Base-by-base conservation (phyloP, 1,284 basidiomycete genomes). In the Athelia psychrophila region DNA sequence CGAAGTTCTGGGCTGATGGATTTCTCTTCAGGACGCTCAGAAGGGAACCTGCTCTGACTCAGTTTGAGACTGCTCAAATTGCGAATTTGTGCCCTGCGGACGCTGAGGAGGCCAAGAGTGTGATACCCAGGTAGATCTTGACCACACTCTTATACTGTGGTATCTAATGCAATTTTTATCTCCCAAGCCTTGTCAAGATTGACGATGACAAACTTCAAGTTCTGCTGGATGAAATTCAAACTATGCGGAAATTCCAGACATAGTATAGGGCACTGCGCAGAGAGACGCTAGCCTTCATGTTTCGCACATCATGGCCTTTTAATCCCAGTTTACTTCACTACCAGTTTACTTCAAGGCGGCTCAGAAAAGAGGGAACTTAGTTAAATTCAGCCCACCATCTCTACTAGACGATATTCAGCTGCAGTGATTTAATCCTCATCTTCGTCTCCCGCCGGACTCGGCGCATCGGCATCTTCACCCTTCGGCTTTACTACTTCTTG, bases 11-110 rank as follows among this genome's bases (percentile, higher is more conserved):
- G 27, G 27, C 38, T 42, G n/a, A 22, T n/a, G n/a, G n/a, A 22
- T 46, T 46, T 15, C 44, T 36, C n/a, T 53, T 15, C 9, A 89
- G 88, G 60, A 90, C 88, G 3, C 69, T 93, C 8, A 77, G 86
- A 54, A 76, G 89, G 58, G 88, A 91, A 58, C 80, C 88, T 1
- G 82, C 81, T 6, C 67, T 96, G 44, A 91, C 91, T 0, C 91
- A 91, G 59, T 96, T 95, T 61, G 94, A 97, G 73, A 91, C 91
- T 19, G 93, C 93, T 2, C 93, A 96, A 63, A 88, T 97, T 44
- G 93, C 92, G 20, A 95, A 95, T 62, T 69, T 97, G 51, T 93
- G 91, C 63, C 92, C 94, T 15, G 90, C 86, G 38, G 85, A 88
- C 56, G 82, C 91, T 3, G 94, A 96, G 58, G 94, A 96, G 67